Evolutionary conservation across 2,329 filamentous ascomycete genomes (phyloP), one percentile per base, ranked within the genome.

Genomic region (Colletotrichum tropicicola): DNA sequence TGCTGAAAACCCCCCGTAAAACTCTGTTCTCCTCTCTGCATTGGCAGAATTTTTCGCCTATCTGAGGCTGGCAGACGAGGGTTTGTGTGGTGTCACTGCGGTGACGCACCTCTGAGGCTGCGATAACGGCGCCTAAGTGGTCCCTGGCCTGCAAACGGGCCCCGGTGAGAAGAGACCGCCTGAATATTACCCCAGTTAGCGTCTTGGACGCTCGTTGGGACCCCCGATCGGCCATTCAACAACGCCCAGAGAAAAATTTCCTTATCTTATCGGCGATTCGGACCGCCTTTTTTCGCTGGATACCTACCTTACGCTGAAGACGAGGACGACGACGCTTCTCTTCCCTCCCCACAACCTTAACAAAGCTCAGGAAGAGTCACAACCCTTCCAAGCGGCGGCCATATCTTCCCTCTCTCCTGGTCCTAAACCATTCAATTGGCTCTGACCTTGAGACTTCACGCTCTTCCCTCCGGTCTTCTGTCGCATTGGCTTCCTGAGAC

Each of bases 361-460:
- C 53, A 59, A 59, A 64, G 52, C 59, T 60, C 41, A 58, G 45
- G 59, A 59, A 61, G 62, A 67, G 65, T 66, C 65, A 67, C 57
- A 67, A 49, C 35, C 65, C 56, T 61, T 63, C 39, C 56, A 30
- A 39, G 35, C 52, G 47, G 62, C 65, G 62, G 62, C 58, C 43
- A 59, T 57, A 62, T 57, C 44, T 47, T 30, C 30, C 32, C 23
- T 44, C 37, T 65, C 62, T 65, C 62, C 37, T 45, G 62, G 62
- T 65, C 63, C 52, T 17, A 53, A 67, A 58, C 62, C 61, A 65
- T 58, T 67, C 62, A 67, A 67, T 67, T 67, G 65, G 65, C 65
- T 43, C 47, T 59, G 66, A 62, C 53, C 66, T 66, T 44, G 53
- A 68, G 58, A 35, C 43, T 28, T 39, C 25, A 28, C 52, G 28